Evolutionary conservation across 2,329 filamentous ascomycete species (phyloP).

Genomic region (Kalmusia sp.): DNA sequence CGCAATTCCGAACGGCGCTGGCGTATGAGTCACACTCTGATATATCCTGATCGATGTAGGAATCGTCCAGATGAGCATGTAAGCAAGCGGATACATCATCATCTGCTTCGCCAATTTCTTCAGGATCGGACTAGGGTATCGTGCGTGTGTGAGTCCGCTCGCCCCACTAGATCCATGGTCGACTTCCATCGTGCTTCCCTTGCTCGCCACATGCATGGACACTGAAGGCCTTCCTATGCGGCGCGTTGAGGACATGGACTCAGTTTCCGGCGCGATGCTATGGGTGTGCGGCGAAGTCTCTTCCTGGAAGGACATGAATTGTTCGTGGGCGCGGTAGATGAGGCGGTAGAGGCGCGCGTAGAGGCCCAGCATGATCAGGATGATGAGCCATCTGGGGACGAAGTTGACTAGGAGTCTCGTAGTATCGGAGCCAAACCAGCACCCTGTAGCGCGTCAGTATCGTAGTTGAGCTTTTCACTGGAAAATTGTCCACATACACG

Average conservation of each 20-base stretch:
- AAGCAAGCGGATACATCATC: slow-evolving; percentile 52
- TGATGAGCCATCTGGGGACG: slow-evolving; percentile 52
- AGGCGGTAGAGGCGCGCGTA: slow-evolving; percentile 51
- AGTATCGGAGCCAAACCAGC: slow-evolving; percentile 52
- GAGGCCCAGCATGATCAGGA: slow-evolving; percentile 46
- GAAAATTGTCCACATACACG: slow-evolving; percentile 20
- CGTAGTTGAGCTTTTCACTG: not conserved
- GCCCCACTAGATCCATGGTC: slow-evolving; percentile 6
- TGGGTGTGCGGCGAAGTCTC: slow-evolving; percentile 14
- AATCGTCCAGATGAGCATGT: slow-evolving; percentile 52
- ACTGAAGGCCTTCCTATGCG: slow-evolving; percentile 24
- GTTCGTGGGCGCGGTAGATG: slow-evolving; percentile 48
- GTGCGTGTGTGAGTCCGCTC: slow-evolving; percentile 26
- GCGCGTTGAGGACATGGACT: slow-evolving; percentile 26
- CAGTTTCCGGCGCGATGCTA: slow-evolving; percentile 13
- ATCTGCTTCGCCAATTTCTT: slow-evolving; percentile 50
- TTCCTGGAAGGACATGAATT: slow-evolving; percentile 40
- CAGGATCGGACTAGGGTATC: slow-evolving; percentile 13
- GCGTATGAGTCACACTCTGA: slow-evolving; percentile 41
- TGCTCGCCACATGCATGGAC: slow-evolving; percentile 15
- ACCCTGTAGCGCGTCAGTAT: slow-evolving; percentile 29
- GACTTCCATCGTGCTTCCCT: slow-evolving; percentile 15
- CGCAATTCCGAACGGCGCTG: slow-evolving; percentile 47
- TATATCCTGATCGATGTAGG: slow-evolving; percentile 52
- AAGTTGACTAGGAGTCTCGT: slow-evolving; percentile 52